Percentiles rank a stretch among this genome's conserved stretches.
These are phyloP conservation scores for Microthlaspi erraticum DNA, from an alignment of 345 rosid species.

Conservation along the genomic window DNA sequence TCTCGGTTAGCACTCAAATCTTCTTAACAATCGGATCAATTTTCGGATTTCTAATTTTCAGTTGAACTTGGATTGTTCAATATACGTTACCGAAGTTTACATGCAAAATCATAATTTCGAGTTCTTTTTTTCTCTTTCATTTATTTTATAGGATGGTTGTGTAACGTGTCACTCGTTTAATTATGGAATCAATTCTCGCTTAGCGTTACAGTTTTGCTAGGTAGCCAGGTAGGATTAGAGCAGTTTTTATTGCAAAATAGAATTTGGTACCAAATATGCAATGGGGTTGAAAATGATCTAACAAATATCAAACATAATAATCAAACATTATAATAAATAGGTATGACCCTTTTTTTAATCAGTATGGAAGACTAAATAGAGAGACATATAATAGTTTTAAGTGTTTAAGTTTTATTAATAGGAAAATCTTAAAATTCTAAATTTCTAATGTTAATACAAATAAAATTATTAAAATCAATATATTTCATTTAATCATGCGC, in stretches of 20 bases:
- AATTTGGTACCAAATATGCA: too few relatives aligned
- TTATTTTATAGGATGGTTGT: neutral
- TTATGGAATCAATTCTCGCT: slow-evolving; percentile 2
- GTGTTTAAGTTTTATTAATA: neutral
- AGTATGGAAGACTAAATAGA: neutral
- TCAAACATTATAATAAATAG: too few relatives aligned
- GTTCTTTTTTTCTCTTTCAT: neutral
- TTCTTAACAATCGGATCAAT: neutral
- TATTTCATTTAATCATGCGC: neutral
- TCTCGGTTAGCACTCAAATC: neutral
- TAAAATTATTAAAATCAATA: neutral
- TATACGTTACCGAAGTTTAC: slow-evolving; percentile 13
- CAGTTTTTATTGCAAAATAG: too few relatives aligned
- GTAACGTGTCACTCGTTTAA: slow-evolving; percentile 26
- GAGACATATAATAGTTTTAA: too few relatives aligned
- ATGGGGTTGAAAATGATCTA: too few relatives aligned
- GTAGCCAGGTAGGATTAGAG: too few relatives aligned
- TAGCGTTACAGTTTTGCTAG: too few relatives aligned
- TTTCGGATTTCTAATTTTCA: neutral
- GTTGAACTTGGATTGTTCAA: neutral
- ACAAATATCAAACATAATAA: neutral
- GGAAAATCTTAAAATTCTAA: neutral
- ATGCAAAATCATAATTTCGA: slow-evolving; percentile 17
- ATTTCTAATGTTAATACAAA: neutral
- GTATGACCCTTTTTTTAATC: neutral